Evolutionary conservation across 495 filamentous ascomycete species (phyloP).

Genomic region (Penicillium ucsense): DNA sequence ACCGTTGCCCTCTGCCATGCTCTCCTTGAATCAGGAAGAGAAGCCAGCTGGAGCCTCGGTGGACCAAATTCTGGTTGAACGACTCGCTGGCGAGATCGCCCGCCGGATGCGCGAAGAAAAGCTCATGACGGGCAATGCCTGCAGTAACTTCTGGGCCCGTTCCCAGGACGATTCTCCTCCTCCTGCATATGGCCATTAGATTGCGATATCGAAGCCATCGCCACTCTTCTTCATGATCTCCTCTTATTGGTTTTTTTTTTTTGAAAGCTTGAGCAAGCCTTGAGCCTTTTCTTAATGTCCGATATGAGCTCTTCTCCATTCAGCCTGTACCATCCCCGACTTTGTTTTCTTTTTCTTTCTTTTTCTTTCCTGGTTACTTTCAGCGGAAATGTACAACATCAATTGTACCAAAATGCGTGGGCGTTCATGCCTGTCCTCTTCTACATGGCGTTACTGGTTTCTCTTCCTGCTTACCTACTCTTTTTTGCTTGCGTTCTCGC

Average conservation of each 20-base stretch:
- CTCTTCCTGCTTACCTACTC: neutral
- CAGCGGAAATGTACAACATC: slow-evolving; percentile 18
- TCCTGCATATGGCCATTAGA: slow-evolving; percentile 38
- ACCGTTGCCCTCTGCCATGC: slow-evolving; percentile 26
- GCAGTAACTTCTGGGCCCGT: slow-evolving; percentile 32
- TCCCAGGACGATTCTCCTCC: slow-evolving; percentile 33
- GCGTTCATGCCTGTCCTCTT: too few species aligned
- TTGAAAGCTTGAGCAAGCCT: slow-evolving; percentile 17
- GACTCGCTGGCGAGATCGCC: slow-evolving; percentile 85
- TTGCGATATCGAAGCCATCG: neutral
- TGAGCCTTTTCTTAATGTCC: slow-evolving; percentile 19
- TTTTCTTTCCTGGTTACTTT: slow-evolving; percentile 10
- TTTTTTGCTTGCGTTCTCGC: slow-evolving; percentile 8
- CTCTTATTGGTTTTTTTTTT: slow-evolving; percentile 6
- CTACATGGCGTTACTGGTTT: too few species aligned
- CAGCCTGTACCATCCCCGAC: neutral
- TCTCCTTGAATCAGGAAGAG: slow-evolving; percentile 27
- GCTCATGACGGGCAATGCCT: slow-evolving; percentile 21
- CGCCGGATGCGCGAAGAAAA: slow-evolving; percentile 72
- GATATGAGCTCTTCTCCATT: slow-evolving; percentile 23
- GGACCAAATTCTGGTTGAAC: slow-evolving; percentile 81
- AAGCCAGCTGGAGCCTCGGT: slow-evolving; percentile 45
- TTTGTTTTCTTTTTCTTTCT: slow-evolving; percentile 4
- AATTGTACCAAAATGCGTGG: too few species aligned
- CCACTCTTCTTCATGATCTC: slow-evolving; percentile 3